Evolutionary conservation across 768 basidiomycete genomes (phyloP), one percentile per base, ranked within the genome.

Genomic region (Hygrophorus pudorinus): DNA sequence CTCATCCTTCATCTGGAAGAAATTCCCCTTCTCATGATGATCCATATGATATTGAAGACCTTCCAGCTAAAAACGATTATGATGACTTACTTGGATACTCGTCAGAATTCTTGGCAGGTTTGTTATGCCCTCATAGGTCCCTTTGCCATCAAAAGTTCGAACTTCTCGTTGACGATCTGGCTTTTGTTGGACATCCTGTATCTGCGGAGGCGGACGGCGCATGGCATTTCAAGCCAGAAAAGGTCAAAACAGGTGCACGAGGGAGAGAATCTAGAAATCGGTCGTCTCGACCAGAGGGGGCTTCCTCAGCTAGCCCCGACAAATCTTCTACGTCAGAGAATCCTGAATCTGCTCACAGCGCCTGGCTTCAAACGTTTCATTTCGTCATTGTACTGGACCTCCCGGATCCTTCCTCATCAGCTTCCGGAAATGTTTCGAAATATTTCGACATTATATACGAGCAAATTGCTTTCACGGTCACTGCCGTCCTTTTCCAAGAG

Each of bases 111-210:
- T 70, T 98, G 24, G 86, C 88, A 18, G 74, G 73, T 35, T 65
- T 94, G 51, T 70, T 98, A 2, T 85, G 84, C 47, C 92, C 94
- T 0, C 73, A 79, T 36, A 64, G 68, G 24, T 71, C 79, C 11
- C 78, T 92, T 60, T 96, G 91, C 54, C 90, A 99, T 61, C 87
- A 90, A 60, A 89, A 89, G 56, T 97, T 96, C 57, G 91, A 94
- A 59, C 75, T 99, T 24, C 64, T 88, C 32, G 83, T 96, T 18
- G 92, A 98, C 57, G 83, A 92, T 53, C 71, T 98, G 18, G 87
- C 80, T 4, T 98, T 97, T 59, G 72, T 97, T 35, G 96, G 96
- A 0, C 93, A 98, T 59, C 96, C 94, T 1, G 91, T 97, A 2
- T 86, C 84, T 56, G 76, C 76, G 9, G 83, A 86, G 42, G 55